Evolutionary conservation across 176 grass and related monocot species (phyloP), one percentile per base, ranked within the genome.

Genomic region (Triticum dicoccoides): DNA sequence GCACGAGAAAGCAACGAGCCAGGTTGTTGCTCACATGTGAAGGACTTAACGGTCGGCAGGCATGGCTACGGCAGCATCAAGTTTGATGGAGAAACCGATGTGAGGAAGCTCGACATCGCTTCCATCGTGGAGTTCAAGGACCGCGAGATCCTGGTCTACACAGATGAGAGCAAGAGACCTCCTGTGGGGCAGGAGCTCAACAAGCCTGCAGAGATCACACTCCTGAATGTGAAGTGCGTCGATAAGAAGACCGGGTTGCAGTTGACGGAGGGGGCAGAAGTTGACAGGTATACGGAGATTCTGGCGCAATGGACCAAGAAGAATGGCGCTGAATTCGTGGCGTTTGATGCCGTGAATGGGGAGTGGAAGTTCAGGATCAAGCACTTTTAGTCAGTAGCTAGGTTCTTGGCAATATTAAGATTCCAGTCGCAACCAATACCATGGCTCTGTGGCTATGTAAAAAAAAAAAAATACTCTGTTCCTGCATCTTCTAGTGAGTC

Each of bases 71-170:
- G 88, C 63, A 92, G 88, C 65, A 85, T 95, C 35, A 92, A 82
- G 68, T 95, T 92, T 11, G 85, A 84, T 8, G 93, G 93, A 51
- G 90, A 92, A 73, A 95, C 90, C 1, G 93, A 95, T 84, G 86
- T 89, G 5, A 77, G 90, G 59, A 92, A 69, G 70, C 84, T 95
- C 8, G 90, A 95, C 68, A 75, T 95, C 18, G 58, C 87, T 45
- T 89, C 90, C 8, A 88, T 92, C 5, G 76, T 95, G 17, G 88
- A 95, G 76, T 92, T 95, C 75, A 86, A 90, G 21, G 66, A 95
- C 58, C 91, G 87, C 33, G 90, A 95, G 76, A 89, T 95, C 21
- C 77, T 92, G 15, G 88, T 92, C n/a, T 95, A 95, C 86, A 92
- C 27, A 47, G 88, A 95, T 17, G 86, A 92, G 67, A 90, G 73